Base-by-base conservation (phyloP, 768 basidiomycete species). In the Boletus subcaerulescens region DNA sequence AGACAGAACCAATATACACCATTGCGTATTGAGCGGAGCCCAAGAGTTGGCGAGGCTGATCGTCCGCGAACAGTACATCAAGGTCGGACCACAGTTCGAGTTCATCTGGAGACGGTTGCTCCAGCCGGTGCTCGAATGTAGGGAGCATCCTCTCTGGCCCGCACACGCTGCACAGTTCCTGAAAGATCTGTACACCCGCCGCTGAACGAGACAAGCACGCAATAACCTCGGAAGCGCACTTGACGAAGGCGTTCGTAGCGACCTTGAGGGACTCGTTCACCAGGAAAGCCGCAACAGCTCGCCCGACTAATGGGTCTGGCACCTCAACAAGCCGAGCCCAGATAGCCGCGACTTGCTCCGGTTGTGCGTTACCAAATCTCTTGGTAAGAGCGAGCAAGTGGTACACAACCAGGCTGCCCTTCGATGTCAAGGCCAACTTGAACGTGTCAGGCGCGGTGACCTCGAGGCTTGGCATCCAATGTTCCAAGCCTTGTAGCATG, bases 21-120 rank as follows among this genome's bases (percentile, higher is more conserved):
- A 93, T 82, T 1, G 94, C 93, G 65, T 91, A 91, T 65, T 96
- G 93, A 14, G 91, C 91, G 0, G 90, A 84, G 15, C 90, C 89
- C 47, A 96, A 75, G 3, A 82, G 75, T 45, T 88, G 73, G 32
- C 86, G 76, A 12, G 89, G 87, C 57, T 87, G 81, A 54, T 85
- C 85, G 2, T 74, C 71, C 5, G 80, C 83, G 67, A 90, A 93
- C 38, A 92, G 67, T 11, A 83, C 80, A 60, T 89, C 88, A 18
- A 94, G 80, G 61, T 91, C 86, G 15, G 87, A 85, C 87, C 89
- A 89, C 9, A 91, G 68, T 53, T 87, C 87, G 67, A 87, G 76
- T 50, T 90, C 89, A 45, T 82, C 81, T 29, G 82, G 78, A 53
- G 78, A 80, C 18, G 84, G 87, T 52, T 66, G 73, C 22, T 74